These are phyloP conservation scores for Anethum foeniculum DNA, from an alignment of 140 eudicot species.

Conservation along the genomic window DNA sequence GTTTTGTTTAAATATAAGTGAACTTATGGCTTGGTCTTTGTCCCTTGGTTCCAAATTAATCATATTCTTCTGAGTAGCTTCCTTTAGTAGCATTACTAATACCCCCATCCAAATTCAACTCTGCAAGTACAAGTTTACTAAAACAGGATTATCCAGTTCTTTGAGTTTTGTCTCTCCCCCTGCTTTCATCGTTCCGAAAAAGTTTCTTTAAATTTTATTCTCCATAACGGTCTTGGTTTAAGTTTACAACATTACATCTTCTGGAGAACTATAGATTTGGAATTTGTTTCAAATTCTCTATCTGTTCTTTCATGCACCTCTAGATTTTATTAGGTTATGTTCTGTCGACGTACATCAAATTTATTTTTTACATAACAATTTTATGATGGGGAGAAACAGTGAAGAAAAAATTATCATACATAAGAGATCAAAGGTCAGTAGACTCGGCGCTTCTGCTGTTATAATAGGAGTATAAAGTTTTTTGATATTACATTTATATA, in stretches of 20 bases:
- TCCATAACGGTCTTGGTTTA: neutral
- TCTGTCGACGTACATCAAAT: neutral
- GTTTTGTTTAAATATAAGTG: slow-evolving; percentile 17
- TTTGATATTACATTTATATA: neutral
- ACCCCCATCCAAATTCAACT: neutral
- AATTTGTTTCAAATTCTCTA: no score
- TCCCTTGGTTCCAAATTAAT: neutral
- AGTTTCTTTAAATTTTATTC: neutral
- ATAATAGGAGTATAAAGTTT: neutral
- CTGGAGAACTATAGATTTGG: neutral
- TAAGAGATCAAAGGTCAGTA: slow-evolving; percentile 39
- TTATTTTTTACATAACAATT: neutral
- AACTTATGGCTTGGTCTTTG: slow-evolving; percentile 8
- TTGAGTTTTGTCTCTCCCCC: neutral
- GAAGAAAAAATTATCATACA: slow-evolving; percentile 35
- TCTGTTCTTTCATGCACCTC: no score
- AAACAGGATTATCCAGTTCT: neutral
- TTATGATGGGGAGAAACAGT: slow-evolving; percentile 41
- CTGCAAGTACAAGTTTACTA: slow-evolving; percentile 4
- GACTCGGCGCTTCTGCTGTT: neutral
- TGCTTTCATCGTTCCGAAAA: neutral
- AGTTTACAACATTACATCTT: slow-evolving; percentile 2
- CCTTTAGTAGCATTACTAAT: slow-evolving; percentile 11
- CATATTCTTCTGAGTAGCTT: slow-evolving; percentile 32
- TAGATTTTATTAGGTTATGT: neutral